Evolutionary conservation across 768 basidiomycete genomes (phyloP).

Genomic region (Leccinum longicurvipes): DNA sequence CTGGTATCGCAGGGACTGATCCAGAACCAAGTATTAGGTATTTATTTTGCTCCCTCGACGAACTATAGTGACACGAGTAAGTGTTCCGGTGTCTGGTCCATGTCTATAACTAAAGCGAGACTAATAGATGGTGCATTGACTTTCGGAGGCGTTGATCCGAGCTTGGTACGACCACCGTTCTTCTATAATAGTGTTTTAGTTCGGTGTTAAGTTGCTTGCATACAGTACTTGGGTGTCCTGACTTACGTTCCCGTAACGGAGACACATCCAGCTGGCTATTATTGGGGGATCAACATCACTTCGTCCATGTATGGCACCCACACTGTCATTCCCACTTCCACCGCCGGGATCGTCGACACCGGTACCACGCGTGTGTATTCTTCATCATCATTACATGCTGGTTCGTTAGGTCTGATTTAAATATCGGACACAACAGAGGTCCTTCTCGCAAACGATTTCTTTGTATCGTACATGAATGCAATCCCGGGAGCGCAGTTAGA

Average conservation of each 20-base stretch:
- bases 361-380: neutral
- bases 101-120: neutral
- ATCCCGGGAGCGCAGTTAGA: slow-evolving; percentile 12
- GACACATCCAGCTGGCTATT: slow-evolving; percentile 21
- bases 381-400: neutral
- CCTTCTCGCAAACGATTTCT: slow-evolving; percentile 12
- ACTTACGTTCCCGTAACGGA: slow-evolving; percentile 25
- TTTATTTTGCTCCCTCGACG: neutral
- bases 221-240: slow-evolving; percentile 21
- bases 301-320: slow-evolving; percentile 8
- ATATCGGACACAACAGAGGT: neutral
- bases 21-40: slow-evolving; percentile 10
- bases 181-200: too few relatives aligned
- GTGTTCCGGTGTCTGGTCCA: neutral
- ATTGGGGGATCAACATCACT: slow-evolving; percentile 31
- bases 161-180: neutral
- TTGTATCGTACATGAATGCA: slow-evolving; percentile 6
- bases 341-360: neutral
- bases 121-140: neutral
- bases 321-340: slow-evolving; percentile 10
- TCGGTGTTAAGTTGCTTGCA: neutral
- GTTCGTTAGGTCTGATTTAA: neutral
- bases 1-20: slow-evolving; percentile 16
- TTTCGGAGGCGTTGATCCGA: neutral
- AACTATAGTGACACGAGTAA: neutral